Evolutionary conservation across 1,284 basidiomycete genomes (phyloP), one percentile per base, ranked within the genome.

Genomic region (Pterulicium gracile): DNA sequence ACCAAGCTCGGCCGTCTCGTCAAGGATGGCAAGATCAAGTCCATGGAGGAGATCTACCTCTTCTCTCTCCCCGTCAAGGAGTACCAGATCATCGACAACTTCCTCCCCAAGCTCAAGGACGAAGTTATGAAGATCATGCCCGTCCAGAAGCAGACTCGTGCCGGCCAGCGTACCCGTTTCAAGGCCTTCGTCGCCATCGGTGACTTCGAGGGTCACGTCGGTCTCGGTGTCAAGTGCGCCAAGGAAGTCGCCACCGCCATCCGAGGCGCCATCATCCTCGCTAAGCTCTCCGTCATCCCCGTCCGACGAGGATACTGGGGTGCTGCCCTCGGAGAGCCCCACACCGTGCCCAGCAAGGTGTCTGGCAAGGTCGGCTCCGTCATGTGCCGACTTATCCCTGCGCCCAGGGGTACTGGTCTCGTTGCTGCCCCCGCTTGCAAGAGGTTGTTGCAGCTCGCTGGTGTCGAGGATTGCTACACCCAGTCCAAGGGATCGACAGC

Each of bases 61-160:
- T 99, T 98, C 85, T 99, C 96, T 42, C 88, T 99, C 55, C 94
- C 96, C 55, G 88, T 97, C 69, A 97, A 97, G 73, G 93, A 97
- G 72, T 97, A 73, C 77, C 94, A 97, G 69, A 95, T 97, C 66
- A 85, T 97, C 76, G 93, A 97, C 74, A 82, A 85, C 66, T 95
- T 97, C 87, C 79, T 96, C 44, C 93, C 94, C 59, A 89, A 91
- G 66, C 87, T 97, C 70, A 97, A 97, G 79, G 93, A 98, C 64
- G 95, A 98, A 71, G 95, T 99, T 57, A 98, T 99, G 96, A 96
- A 95, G 70, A 98, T 99, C 69, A 94, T 93, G 87, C 96, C 96
- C 58, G 96, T 99, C 52, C 96, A 98, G 75, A 99, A 99, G 75
- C 96, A 99, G 73, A 99, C 96, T 52, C 93, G 92, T 63, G 96